Conservation (phyloP, 345 rosid species). For the Bretschneidera sinensis region DNA sequence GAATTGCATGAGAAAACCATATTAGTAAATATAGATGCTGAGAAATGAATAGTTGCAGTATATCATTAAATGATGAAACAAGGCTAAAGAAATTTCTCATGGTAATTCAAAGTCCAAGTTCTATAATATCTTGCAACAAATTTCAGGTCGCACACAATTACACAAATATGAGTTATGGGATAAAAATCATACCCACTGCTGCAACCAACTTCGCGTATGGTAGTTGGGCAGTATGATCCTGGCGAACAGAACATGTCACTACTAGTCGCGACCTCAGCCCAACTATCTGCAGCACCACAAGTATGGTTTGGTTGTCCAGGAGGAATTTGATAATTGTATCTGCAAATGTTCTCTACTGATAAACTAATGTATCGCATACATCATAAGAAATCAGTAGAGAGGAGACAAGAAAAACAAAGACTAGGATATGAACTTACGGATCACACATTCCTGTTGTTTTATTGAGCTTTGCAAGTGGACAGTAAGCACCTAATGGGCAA, state of each 20-base stretch:
- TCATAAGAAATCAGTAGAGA: conserved; percentile 1
- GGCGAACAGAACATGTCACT: conserved; percentile 71
- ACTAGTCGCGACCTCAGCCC: conserved; percentile 57
- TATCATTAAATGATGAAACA: conserved; percentile 5
- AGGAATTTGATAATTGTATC: conserved; percentile 76
- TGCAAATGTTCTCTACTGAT: conserved; percentile 31
- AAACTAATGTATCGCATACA: conserved; percentile 7
- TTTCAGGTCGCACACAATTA: conserved; percentile 3
- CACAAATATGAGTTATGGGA: conserved; percentile 24
- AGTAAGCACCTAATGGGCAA: conserved; percentile 80
- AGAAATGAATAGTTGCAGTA: conserved; percentile 7
- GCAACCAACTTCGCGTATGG: conserved; percentile 54
- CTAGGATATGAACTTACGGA: conserved; percentile 56
- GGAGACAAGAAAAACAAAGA: conserved; percentile 4
- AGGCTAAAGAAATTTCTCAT: neutral
- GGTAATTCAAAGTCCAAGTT: neutral
- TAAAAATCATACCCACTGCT: conserved; percentile 71
- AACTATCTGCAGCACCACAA: conserved; percentile 77
- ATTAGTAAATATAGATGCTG: conserved; percentile 17
- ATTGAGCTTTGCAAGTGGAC: conserved; percentile 77
- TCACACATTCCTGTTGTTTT: conserved; percentile 63
- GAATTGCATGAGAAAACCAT: conserved; percentile 19
- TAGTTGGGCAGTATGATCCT: conserved; percentile 83
- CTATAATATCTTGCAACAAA: neutral
- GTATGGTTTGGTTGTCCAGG: conserved; percentile 60